These are phyloP conservation scores for Pinus tabuliformis DNA, from an alignment of 75 land plant genomes.

Conservation along the genomic window DNA sequence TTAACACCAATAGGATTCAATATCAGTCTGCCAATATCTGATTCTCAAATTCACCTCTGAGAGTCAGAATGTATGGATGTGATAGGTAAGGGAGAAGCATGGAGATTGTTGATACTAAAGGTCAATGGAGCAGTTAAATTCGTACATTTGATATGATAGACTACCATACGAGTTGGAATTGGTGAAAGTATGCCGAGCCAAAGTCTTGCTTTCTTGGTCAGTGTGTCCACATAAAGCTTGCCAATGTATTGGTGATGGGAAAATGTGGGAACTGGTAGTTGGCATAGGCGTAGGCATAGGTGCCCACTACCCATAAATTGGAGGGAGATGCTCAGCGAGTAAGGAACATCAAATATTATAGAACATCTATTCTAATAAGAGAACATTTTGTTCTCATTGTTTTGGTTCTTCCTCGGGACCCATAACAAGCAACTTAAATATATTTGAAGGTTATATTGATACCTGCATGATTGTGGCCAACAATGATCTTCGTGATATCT, in stretches of 20 bases:
- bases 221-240: background rate
- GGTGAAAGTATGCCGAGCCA: background rate
- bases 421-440: background rate
- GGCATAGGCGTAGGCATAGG: background rate
- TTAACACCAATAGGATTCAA: background rate
- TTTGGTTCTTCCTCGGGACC: background rate
- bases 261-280: background rate
- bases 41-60: background rate
- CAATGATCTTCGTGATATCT: background rate
- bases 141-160: background rate
- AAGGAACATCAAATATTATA: background rate
- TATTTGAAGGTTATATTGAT: background rate
- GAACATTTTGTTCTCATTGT: background rate
- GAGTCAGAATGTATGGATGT: background rate
- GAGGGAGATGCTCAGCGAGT: background rate
- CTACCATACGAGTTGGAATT: constrained; percentile 1
- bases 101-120: background rate
- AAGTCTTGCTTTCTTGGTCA: constrained; percentile 10
- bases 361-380: background rate
- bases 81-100: background rate
- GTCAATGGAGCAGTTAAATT: constrained; percentile 6
- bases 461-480: constrained; percentile 1
- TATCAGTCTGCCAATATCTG: background rate
- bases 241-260: background rate
- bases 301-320: background rate